Base-by-base conservation (phyloP, 1,284 basidiomycete species). In the Ustilago vetiveriae region DNA sequence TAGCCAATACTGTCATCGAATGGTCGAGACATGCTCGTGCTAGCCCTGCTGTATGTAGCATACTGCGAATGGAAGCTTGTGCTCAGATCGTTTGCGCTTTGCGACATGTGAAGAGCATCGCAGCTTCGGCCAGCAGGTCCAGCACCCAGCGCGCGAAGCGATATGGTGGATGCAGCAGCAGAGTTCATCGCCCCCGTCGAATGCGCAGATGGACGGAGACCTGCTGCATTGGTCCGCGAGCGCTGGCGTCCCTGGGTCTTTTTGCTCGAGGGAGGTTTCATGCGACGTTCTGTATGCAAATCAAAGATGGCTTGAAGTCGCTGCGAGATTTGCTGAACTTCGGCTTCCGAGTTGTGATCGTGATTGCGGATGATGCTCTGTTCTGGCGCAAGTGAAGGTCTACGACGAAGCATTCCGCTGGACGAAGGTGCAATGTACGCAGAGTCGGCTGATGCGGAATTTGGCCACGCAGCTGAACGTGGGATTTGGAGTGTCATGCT, bases 281-380 rank as follows among this genome's bases (percentile, higher is more conserved):
- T 64, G 7, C 76, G 47, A 23, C 65, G 65, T 29, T 65, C 54
- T 3, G 76, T 77, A 33, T 78, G 76, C 27, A 78, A 53, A 27
- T 74, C 70, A 48, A 78, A 77, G 29, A 77, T 75, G 24, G 66
- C 62, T 41, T 67, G 55, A 2, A 76, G 57, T 11, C 70, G 54
- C 19, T 67, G 54, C 7, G 74, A 62, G 43, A 74, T 59, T 22
- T 68, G 71, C 9, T 64, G 40, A 21, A 56, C 36, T 33, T 69
- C 66, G 23, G 37, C 16, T 32, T 63, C 36, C n/a, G 66, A 59
- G 24, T 69, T 24, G 38, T 54, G 41, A n/a, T 69, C 59, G 38
- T 58, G 38, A 51, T 69, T 69, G 54, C 47, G 54, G 26, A 69
- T 69, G 59, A 69, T 69, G 55, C 66, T 69, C 24, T 69, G 66